phyloP scores from a whole-genome alignment of 2,329 filamentous ascomycete species.

The Clathrospora elynae region DNA sequence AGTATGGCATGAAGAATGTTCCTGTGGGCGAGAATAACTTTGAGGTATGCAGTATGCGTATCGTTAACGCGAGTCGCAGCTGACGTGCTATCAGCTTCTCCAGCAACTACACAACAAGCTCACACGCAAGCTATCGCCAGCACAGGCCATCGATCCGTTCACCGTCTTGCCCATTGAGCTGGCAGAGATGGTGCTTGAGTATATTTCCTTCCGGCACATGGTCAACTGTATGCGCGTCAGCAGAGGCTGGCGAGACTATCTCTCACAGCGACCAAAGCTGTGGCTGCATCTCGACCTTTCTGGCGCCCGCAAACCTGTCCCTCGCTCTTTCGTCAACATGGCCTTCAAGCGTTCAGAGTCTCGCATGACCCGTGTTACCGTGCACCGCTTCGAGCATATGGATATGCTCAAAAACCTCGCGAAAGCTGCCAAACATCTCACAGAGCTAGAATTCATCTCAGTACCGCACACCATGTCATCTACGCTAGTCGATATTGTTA shows the following conservation, averaged over 20 bases:
- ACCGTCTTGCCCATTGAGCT: slow-evolving; percentile 60
- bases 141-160: slow-evolving; percentile 58
- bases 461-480: slow-evolving; percentile 31
- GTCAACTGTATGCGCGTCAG: slow-evolving; percentile 61
- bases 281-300: slow-evolving; percentile 62
- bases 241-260: slow-evolving; percentile 59
- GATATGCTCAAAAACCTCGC: slow-evolving; percentile 50
- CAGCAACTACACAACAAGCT: slow-evolving; percentile 57
- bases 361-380: slow-evolving; percentile 41
- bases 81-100: slow-evolving; percentile 43
- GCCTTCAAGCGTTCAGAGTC: slow-evolving; percentile 50
- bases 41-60: slow-evolving; percentile 25
- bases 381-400: slow-evolving; percentile 47
- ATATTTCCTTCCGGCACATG: slow-evolving; percentile 59
- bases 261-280: slow-evolving; percentile 53
- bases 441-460: slow-evolving; percentile 39
- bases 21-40: slow-evolving; percentile 45
- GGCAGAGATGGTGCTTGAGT: slow-evolving; percentile 56
- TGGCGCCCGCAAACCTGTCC: slow-evolving; percentile 51
- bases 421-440: slow-evolving; percentile 44
- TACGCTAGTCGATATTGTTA: slow-evolving; percentile 39
- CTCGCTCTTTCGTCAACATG: slow-evolving; percentile 49
- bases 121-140: slow-evolving; percentile 48
- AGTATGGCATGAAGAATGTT: slow-evolving; percentile 61
- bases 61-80: not conserved